Evolutionary conservation across 2,329 filamentous ascomycete genomes (phyloP).

Genomic region (Claviceps purpurea): DNA sequence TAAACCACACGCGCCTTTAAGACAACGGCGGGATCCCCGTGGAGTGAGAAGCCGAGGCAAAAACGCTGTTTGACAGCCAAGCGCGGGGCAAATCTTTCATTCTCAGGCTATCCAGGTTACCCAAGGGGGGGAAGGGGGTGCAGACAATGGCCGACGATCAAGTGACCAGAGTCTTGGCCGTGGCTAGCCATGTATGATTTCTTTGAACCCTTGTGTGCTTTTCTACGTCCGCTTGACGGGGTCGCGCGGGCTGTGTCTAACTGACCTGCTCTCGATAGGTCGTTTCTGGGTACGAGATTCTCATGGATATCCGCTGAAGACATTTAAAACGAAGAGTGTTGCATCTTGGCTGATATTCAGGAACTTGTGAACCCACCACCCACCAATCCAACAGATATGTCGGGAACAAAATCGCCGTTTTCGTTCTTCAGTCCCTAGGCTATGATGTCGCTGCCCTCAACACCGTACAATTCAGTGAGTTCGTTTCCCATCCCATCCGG

Average conservation of each 20-base stretch:
- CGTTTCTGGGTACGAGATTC: constrained; percentile 26
- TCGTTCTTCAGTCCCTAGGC: constrained; percentile 84
- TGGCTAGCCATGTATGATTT: constrained; percentile 81
- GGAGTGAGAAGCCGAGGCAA: no score
- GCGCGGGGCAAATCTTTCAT: no score
- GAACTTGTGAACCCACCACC: no score
- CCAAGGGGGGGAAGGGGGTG: no score
- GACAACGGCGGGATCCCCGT: no score
- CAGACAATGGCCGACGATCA: constrained; percentile 16
- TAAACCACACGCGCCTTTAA: no score
- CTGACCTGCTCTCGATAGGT: constrained; percentile 17
- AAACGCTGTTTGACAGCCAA: no score
- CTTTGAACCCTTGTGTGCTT: not conserved
- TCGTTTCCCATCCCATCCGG: no score
- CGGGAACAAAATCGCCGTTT: constrained; percentile 92
- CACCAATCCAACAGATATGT: constrained; percentile 55
- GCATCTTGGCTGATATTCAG: no score
- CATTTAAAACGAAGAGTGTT: not conserved
- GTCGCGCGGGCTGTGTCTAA: not conserved
- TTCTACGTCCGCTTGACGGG: not conserved
- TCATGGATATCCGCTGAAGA: not conserved
- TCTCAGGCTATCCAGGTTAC: no score
- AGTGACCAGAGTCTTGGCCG: constrained; percentile 60
- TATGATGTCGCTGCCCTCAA: constrained; percentile 91
- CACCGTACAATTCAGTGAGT: constrained; percentile 91